These are phyloP conservation scores for Phytopythium boreale DNA, from an alignment of 352 stramenopile species.

Conservation along the genomic window DNA sequence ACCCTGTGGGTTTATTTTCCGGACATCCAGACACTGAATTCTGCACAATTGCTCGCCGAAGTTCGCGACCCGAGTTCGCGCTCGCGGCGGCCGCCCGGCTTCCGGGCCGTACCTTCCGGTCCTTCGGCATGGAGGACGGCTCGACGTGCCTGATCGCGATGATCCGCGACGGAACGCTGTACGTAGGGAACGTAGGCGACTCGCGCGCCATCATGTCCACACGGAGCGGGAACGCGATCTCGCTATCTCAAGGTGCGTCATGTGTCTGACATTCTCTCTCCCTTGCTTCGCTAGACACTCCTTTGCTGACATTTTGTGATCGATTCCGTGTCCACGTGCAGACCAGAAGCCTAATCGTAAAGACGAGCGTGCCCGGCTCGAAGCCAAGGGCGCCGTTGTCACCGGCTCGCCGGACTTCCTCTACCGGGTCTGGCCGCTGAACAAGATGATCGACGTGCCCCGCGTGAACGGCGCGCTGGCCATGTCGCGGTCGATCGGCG, in stretches of 20 bases:
- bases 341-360: slow-evolving; percentile 84
- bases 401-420: slow-evolving; percentile 65
- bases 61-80: slow-evolving; percentile 27
- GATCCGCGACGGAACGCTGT: slow-evolving; percentile 59
- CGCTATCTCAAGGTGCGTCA: slow-evolving; percentile 45
- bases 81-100: slow-evolving; percentile 19
- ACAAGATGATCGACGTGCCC: slow-evolving; percentile 72
- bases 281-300: not conserved
- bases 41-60: slow-evolving; percentile 49
- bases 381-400: slow-evolving; percentile 64
- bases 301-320: not conserved
- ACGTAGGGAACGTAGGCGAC: slow-evolving; percentile 82
- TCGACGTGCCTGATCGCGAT: slow-evolving; percentile 78
- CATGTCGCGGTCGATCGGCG: slow-evolving; percentile 82
- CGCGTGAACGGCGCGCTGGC: slow-evolving; percentile 78
- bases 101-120: slow-evolving; percentile 21
- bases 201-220: slow-evolving; percentile 73
- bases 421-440: slow-evolving; percentile 73
- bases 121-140: slow-evolving; percentile 71
- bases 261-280: not conserved
- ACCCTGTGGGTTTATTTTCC: not conserved
- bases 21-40: slow-evolving; percentile 52
- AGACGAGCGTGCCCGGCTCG: slow-evolving; percentile 64
- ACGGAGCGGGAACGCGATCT: slow-evolving; percentile 45
- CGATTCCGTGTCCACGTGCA: slow-evolving; percentile 7